Evolutionary conservation across 106 monocot species (phyloP).

Genomic region (Dioscorea alata): DNA sequence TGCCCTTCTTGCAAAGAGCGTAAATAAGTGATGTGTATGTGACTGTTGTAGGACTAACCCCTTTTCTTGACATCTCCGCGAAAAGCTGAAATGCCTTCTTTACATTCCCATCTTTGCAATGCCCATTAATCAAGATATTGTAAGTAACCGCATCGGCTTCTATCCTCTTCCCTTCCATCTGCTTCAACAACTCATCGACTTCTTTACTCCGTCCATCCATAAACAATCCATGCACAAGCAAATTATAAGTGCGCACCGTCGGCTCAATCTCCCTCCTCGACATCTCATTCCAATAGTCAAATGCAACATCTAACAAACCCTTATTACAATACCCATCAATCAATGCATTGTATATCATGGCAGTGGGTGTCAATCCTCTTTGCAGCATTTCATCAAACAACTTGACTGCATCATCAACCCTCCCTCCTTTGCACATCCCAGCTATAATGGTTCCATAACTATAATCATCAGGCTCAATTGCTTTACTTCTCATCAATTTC

Average conservation of each 20-base stretch:
- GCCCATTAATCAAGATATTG: constrained; percentile 81
- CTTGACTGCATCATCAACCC: constrained; percentile 44
- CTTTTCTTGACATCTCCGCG: constrained; percentile 49
- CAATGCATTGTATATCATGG: constrained; percentile 49
- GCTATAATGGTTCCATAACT: constrained; percentile 55
- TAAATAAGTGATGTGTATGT: constrained; percentile 79
- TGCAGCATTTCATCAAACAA: constrained; percentile 54
- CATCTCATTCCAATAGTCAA: constrained; percentile 59
- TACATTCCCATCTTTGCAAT: constrained; percentile 51
- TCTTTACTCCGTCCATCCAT: constrained; percentile 52
- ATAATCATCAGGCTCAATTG: constrained; percentile 54
- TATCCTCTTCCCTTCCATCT: constrained; percentile 54
- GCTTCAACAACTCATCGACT: constrained; percentile 38
- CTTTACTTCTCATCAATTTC: constrained; percentile 40
- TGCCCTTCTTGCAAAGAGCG: constrained; percentile 47
- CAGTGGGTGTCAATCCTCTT: constrained; percentile 26
- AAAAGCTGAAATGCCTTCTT: constrained; percentile 59
- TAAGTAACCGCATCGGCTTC: constrained; percentile 57
- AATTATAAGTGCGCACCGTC: constrained; percentile 46
- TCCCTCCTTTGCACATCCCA: constrained; percentile 56
- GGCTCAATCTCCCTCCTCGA: constrained; percentile 37
- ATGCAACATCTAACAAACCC: constrained; percentile 44
- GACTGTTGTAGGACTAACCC: constrained; percentile 44
- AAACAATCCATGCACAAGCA: constrained; percentile 62
- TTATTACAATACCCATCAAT: constrained; percentile 62